phyloP scores from a whole-genome alignment of 768 basidiomycete genomes.

The Naganishia kalamii region DNA sequence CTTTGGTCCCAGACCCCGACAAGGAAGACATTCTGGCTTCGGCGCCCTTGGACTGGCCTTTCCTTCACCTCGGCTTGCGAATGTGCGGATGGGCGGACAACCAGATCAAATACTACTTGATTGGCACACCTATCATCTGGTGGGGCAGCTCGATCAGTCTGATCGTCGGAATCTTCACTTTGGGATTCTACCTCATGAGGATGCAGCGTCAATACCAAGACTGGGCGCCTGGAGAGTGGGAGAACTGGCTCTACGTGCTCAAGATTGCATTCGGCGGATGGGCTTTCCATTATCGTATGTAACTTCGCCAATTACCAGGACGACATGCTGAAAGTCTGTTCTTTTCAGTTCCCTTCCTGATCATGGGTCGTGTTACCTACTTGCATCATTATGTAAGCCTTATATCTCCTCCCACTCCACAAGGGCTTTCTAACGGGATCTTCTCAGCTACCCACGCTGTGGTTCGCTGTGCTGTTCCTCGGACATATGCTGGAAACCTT shows the following conservation, averaged over 20 bases:
- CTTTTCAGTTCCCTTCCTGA: conserved; percentile 76
- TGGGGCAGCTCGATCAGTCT: conserved; percentile 73
- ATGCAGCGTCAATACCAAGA: conserved; percentile 83
- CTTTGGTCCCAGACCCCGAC: conserved; percentile 92
- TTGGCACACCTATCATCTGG: conserved; percentile 89
- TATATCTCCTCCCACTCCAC: background rate
- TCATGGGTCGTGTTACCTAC: conserved; percentile 93
- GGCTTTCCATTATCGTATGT: conserved; percentile 79
- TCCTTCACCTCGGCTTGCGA: conserved; percentile 76
- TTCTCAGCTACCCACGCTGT: conserved; percentile 80
- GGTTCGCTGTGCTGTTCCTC: conserved; percentile 87
- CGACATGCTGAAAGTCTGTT: background rate
- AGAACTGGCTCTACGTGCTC: conserved; percentile 83
- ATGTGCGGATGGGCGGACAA: conserved; percentile 95
- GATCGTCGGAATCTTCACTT: conserved; percentile 52
- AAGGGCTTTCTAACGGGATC: background rate
- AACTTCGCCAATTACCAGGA: background rate
- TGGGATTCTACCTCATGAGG: conserved; percentile 69
- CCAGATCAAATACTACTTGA: conserved; percentile 84
- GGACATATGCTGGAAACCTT: conserved; percentile 89
- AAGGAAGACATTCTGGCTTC: conserved; percentile 97
- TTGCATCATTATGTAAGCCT: conserved; percentile 84
- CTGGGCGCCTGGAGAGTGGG: conserved; percentile 92
- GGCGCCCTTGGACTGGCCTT: conserved; percentile 87
- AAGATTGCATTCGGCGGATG: conserved; percentile 89